Conservation (phyloP, 441 rosid genomes). For the Breynia disticha region DNA sequence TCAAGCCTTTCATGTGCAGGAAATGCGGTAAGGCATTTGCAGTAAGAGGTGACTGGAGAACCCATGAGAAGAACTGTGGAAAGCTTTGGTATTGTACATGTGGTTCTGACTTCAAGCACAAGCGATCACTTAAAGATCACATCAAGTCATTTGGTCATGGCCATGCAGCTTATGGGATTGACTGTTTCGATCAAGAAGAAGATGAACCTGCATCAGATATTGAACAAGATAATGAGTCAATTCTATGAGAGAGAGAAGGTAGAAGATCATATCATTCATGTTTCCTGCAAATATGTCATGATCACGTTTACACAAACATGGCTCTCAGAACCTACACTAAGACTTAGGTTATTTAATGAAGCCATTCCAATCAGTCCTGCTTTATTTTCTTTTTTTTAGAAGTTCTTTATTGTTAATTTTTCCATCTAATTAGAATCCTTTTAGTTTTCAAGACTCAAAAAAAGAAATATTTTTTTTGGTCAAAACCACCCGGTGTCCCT, state of each 20-base stretch:
- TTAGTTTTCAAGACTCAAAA: neutral
- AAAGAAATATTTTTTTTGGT: no score
- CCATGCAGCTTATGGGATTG: constrained; percentile 66
- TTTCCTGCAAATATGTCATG: no score
- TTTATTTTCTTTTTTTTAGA: no score
- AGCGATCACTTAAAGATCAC: constrained; percentile 90
- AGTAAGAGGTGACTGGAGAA: constrained; percentile 97
- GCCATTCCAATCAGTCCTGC: constrained; percentile 7
- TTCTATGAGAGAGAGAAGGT: constrained; percentile 27
- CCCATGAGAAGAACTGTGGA: constrained; percentile 99
- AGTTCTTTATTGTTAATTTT: constrained; percentile 12
- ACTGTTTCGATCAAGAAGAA: constrained; percentile 43
- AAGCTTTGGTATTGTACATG: constrained; percentile 93
- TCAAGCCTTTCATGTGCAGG: constrained; percentile 78
- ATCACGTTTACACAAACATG: no score
- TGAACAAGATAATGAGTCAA: constrained; percentile 53
- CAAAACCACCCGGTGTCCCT: no score
- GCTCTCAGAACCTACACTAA: constrained; percentile 5
- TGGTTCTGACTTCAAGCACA: constrained; percentile 94
- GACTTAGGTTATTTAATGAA: constrained; percentile 10
- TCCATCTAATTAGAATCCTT: neutral
- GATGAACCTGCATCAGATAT: constrained; percentile 67
- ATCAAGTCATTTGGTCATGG: constrained; percentile 77
- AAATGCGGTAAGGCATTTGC: constrained; percentile 90
- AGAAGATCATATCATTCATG: no score